Conservation (phyloP, 2,329 filamentous ascomycete species). For the Penicillium sp. region DNA sequence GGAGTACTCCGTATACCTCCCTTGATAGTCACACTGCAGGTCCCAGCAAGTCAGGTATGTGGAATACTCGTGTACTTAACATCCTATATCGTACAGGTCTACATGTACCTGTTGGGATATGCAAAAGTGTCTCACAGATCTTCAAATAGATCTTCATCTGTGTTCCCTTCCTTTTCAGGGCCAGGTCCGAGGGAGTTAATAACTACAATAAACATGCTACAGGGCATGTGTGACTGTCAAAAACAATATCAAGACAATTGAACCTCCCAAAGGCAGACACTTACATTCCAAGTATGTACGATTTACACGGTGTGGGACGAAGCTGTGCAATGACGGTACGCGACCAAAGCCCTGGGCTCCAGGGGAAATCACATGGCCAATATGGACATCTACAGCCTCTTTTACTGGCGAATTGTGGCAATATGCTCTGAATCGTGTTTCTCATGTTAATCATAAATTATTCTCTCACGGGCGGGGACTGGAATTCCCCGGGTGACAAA, state of each 20-base stretch:
- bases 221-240: background rate
- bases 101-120: background rate
- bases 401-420: background rate
- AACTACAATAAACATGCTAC: background rate
- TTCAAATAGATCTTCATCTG: background rate
- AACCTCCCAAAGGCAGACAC: background rate
- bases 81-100: background rate
- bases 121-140: background rate
- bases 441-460: background rate
- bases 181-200: background rate
- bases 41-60: background rate
- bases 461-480: background rate
- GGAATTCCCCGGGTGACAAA: background rate
- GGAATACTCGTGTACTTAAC: background rate
- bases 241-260: background rate
- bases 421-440: too few relatives aligned
- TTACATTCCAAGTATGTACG: background rate
- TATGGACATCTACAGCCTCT: background rate
- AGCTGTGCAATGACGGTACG: background rate
- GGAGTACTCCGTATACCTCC: background rate
- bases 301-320: background rate
- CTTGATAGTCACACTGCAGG: constrained; percentile 5
- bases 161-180: background rate
- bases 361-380: background rate
- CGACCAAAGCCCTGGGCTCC: background rate